Base-by-base conservation (phyloP, 371 early-diverging fungal species). In the Mortierella sp. region DNA sequence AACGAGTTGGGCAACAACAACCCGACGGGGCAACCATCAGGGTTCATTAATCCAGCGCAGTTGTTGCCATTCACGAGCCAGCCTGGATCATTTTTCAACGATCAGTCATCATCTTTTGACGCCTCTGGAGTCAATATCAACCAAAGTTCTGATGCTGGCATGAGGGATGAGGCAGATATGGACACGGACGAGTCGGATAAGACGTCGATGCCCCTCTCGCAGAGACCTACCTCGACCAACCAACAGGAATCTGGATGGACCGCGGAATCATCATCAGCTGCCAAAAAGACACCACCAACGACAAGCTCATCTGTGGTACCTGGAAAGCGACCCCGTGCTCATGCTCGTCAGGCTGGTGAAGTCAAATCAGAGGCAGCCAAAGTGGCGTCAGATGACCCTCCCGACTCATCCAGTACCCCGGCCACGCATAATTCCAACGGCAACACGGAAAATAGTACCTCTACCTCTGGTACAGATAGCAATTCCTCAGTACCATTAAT, bases 31-130 rank as follows among this genome's bases (percentile, higher is more conserved):
- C 58, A 52, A 19, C 67, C 76, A 6, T 70, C 74, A 53, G 79
- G 68, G 9, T 83, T 79, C 45, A 84, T 85, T 67, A 79, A 79
- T 65, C 86, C 86, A 5, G 76, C 79, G 22, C 86, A 85, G 50
- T 67, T 85, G 9, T 67, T 84, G 45, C 84, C 72, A 2, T 75
- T 78, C n/a, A 63, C 78, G 47, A 70, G 65, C 50, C 85, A 79
- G 38, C 75, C 74, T 22, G 72, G 53, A 16, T 69, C 84, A 0
- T 82, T 79, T 58, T 85, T 77, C 58, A 72, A 74, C 41, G 74
- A 77, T 1, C 59, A 68, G 58, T 58, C 83, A 1, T 21, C 70
- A 11, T 60, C 77, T 10, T 67, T 70, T 68, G 67, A 72, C 11
- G 22, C 64, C 13, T n/a, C 66, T 11, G 72, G 71, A 38, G 38